These are phyloP conservation scores for Mycosarcoma maydis DNA, from an alignment of 1,284 basidiomycete species.

Conservation along the genomic window DNA sequence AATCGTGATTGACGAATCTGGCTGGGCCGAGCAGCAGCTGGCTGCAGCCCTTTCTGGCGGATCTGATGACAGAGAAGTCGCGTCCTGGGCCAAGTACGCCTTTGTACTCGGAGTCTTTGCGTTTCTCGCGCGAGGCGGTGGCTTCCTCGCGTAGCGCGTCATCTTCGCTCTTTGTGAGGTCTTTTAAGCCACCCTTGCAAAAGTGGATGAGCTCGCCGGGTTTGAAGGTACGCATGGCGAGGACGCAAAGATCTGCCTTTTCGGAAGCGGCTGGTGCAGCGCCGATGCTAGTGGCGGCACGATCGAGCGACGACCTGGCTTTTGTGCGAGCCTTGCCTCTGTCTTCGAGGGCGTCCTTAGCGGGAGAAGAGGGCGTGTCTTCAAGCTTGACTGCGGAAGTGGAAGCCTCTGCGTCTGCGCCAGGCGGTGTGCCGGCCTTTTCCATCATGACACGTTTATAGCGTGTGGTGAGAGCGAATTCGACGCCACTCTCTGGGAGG, in stretches of 20 bases:
- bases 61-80: constrained; percentile 91
- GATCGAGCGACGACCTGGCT: constrained; percentile 42
- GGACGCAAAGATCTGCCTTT: constrained; percentile 87
- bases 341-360: constrained; percentile 14
- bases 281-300: constrained; percentile 42
- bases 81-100: constrained; percentile 74
- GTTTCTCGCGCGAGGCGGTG: constrained; percentile 69
- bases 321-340: constrained; percentile 31
- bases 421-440: constrained; percentile 20
- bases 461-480: constrained; percentile 62
- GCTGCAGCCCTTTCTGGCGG: constrained; percentile 87
- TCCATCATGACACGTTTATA: constrained; percentile 58
- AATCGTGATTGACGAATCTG: constrained; percentile 95
- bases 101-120: constrained; percentile 64
- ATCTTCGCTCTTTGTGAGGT: constrained; percentile 67
- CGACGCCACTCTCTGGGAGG: constrained; percentile 63
- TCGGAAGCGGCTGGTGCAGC: constrained; percentile 68
- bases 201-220: constrained; percentile 79
- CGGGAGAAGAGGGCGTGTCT: constrained; percentile 10
- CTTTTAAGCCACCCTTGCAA: constrained; percentile 72
- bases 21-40: constrained; percentile 91
- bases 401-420: constrained; percentile 17
- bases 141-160: constrained; percentile 75
- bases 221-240: constrained; percentile 79
- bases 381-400: constrained; percentile 29